phyloP scores from a whole-genome alignment of 78 protist genomes.

The Dictyostelium firmibasis region DNA sequence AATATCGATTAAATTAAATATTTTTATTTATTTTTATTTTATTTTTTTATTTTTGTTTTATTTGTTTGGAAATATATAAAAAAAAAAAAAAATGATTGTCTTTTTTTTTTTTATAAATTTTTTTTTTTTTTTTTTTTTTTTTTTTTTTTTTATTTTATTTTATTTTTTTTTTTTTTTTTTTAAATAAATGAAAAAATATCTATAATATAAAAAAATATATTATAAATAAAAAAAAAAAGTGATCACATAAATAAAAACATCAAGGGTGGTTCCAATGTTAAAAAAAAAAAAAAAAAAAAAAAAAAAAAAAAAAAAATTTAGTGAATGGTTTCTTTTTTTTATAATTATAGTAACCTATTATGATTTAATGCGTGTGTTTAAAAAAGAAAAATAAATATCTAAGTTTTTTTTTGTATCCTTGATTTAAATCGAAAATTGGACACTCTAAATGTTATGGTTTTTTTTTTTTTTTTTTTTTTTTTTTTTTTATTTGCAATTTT shows the following conservation, averaged over 20 bases:
- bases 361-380: background rate
- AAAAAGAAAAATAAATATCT: background rate
- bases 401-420: background rate
- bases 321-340: no score
- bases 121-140: no score
- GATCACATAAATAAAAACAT: background rate
- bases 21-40: no score
- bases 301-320: no score
- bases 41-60: no score
- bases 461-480: no score
- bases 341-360: background rate
- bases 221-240: background rate
- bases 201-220: no score
- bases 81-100: background rate
- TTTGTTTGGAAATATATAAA: background rate
- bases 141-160: no score
- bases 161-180: no score
- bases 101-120: no score
- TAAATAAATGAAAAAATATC: background rate
- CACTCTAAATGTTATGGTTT: background rate
- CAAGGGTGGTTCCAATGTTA: background rate
- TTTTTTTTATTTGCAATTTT: background rate
- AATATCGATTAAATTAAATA: no score
- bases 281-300: no score
- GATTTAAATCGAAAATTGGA: background rate